These are phyloP conservation scores for Podaxis mareebaensis DNA, from an alignment of 768 basidiomycete genomes.

Conservation along the genomic window DNA sequence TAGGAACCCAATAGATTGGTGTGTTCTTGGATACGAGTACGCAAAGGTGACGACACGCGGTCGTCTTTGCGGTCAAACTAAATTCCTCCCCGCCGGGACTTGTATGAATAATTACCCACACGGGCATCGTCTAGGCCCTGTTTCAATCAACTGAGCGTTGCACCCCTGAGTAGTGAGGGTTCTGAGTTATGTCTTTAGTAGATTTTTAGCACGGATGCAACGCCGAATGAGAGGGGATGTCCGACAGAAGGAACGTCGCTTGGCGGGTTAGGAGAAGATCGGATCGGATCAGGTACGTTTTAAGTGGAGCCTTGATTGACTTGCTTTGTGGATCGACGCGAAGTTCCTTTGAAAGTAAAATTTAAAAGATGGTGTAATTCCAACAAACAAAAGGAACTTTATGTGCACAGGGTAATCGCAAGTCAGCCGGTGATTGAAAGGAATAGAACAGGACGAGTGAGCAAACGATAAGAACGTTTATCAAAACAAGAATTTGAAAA, in stretches of 20 bases:
- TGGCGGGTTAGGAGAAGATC: not conserved
- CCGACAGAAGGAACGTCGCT: not conserved
- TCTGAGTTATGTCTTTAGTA: not conserved
- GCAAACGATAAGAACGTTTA: not conserved
- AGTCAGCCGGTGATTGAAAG: too few relatives aligned
- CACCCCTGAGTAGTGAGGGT: not conserved
- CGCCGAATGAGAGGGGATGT: not conserved
- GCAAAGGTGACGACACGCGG: not conserved
- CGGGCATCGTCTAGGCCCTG: not conserved
- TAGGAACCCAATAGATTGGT: not conserved
- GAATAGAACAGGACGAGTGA: too few relatives aligned
- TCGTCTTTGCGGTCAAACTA: not conserved
- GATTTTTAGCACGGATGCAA: not conserved
- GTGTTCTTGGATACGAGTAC: not conserved
- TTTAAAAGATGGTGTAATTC: not conserved
- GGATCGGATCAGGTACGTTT: slow-evolving; percentile 6
- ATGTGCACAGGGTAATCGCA: not conserved
- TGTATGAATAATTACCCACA: not conserved
- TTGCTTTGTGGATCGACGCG: not conserved
- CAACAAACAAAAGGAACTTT: not conserved
- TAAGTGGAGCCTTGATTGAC: slow-evolving; percentile 1
- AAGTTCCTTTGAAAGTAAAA: not conserved
- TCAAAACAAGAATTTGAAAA: not conserved
- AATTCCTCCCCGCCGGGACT: not conserved
- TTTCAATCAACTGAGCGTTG: not conserved